Percentiles rank a stretch among this genome's conserved stretches.
Evolutionary conservation across 2,329 filamentous ascomycete species (phyloP).

Genomic region (Penicillium sclerotigenum): DNA sequence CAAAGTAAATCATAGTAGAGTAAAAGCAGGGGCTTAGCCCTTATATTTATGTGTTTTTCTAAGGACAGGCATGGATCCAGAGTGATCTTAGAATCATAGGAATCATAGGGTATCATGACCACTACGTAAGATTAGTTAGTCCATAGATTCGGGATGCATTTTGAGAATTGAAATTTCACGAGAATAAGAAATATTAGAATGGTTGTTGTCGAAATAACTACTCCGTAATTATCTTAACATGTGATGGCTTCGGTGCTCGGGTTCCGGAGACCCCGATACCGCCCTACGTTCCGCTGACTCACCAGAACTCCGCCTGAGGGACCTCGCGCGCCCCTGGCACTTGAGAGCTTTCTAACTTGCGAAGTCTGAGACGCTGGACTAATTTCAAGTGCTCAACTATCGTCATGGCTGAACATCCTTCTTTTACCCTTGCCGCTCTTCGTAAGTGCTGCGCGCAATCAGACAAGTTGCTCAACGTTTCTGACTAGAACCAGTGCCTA

Average conservation of each 20-base stretch:
- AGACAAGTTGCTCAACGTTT: background rate
- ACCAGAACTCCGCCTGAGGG: background rate
- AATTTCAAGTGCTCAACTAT: background rate
- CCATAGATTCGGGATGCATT: too few species aligned
- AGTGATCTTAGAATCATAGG: too few species aligned
- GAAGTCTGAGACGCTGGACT: background rate
- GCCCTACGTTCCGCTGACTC: background rate
- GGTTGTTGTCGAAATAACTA: too few species aligned
- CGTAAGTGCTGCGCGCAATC: background rate
- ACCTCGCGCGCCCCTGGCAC: background rate
- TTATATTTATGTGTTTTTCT: too few species aligned
- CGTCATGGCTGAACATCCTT: conserved; percentile 8
- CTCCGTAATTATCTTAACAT: too few species aligned
- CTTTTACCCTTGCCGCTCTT: conserved; percentile 3
- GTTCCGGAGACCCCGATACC: background rate
- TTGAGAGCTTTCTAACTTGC: background rate
- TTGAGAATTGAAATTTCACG: too few species aligned
- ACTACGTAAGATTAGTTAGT: too few species aligned
- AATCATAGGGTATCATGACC: too few species aligned
- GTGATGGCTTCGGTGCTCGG: background rate
- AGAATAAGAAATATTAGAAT: too few species aligned
- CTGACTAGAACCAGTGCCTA: conserved; percentile 10
- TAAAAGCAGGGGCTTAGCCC: too few species aligned
- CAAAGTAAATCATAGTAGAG: too few species aligned
- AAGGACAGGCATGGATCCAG: too few species aligned